Base-by-base conservation (phyloP, 164 flowering plant species). In the Nymphaea thermarum region DNA sequence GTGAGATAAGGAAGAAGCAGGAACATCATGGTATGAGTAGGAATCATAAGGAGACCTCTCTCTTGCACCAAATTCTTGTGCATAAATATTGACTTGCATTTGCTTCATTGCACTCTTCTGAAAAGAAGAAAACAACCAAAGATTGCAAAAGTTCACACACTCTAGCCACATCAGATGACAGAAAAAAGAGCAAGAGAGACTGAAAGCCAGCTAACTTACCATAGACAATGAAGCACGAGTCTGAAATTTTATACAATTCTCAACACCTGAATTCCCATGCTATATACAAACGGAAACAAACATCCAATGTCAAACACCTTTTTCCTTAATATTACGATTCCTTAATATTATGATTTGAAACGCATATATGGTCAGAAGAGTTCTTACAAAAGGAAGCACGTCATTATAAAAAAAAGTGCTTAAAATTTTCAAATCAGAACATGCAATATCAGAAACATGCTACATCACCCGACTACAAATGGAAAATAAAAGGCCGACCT, bases 41-140 rank as follows among this genome's bases (percentile, higher is more conserved):
- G 82, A 79, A 71, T 77, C 79, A 68, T 87, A 87, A 18, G 85
- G 83, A 74, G 90, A 84, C 72, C 70, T 82, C 53, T 84, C 88
- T 74, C 66, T 81, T 59, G 79, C 82, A 66, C 86, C 90, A 80
- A 82, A 70, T 68, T 83, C 90, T 78, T 83, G 83, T 42, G 85
- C 90, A 68, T 75, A 77, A 66, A 87, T 65, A 47, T 77, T 81
- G 45, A 84, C 80, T 60, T 77, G 79, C 75, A 53, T 25, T 57
- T 16, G 11, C 11, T 6, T 14, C 64, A 61, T 55, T 55, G 16
- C 60, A 55, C 16, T 25, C 36, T 25, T 25, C 36, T 25, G 36
- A 25, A 65, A 65, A 65, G 16, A 8, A 2, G 47, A 43, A 65
- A 65, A 43, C 36, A 25, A 25, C 36, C 36, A 25, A 25, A 25